Percentiles rank a stretch among this genome's conserved stretches.
Conservation (phyloP, 2,329 filamentous ascomycete genomes). For the Claviceps fusiformis region DNA sequence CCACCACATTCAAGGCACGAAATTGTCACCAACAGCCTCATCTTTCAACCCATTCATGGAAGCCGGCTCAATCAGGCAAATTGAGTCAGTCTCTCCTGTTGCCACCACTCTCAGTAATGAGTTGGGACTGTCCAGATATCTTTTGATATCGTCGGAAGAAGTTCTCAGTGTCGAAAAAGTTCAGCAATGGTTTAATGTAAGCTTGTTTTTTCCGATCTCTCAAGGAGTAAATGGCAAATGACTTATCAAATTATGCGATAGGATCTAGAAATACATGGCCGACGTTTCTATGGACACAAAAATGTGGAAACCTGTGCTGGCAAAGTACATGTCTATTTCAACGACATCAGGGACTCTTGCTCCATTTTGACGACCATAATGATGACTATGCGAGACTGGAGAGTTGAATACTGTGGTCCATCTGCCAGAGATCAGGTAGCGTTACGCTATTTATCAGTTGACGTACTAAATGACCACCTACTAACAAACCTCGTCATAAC, state of each 20-base stretch:
- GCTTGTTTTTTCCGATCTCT: conserved; percentile 8
- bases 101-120: conserved; percentile 30
- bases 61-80: conserved; percentile 7
- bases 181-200: conserved; percentile 31
- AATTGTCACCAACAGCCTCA: conserved; percentile 51
- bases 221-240: background rate
- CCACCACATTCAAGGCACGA: conserved; percentile 19
- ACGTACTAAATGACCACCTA: background rate
- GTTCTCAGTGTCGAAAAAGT: conserved; percentile 24
- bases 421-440: conserved; percentile 1
- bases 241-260: conserved; percentile 10
- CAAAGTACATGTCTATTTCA: conserved; percentile 40
- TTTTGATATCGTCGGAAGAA: conserved; percentile 25
- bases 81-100: conserved; percentile 14
- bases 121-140: conserved; percentile 29
- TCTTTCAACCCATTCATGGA: conserved; percentile 38
- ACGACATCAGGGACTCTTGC: conserved; percentile 46
- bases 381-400: conserved; percentile 31
- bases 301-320: conserved; percentile 23
- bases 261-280: conserved; percentile 24
- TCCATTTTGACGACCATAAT: conserved; percentile 33
- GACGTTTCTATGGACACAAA: conserved; percentile 22
- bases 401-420: conserved; percentile 13
- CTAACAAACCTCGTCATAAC: background rate
- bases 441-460: background rate